Conservation (phyloP, 306 rosid genomes). For the Fragaria iinumae region DNA sequence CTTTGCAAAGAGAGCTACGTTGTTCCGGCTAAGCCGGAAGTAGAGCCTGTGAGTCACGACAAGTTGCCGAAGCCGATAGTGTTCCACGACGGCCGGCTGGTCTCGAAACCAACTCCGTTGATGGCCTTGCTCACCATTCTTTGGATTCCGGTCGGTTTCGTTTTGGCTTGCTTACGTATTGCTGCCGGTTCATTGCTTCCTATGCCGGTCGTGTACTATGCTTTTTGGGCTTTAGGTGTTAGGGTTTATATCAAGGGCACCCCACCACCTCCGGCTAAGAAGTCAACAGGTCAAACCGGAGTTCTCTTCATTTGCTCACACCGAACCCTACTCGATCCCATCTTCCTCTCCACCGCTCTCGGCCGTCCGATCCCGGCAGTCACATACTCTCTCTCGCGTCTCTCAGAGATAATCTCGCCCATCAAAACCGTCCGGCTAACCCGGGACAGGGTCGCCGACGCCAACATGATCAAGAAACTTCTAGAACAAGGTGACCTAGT, state of each 20-base stretch:
- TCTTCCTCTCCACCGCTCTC: conserved; percentile 73
- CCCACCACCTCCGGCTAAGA: conserved; percentile 54
- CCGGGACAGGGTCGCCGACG: conserved; percentile 58
- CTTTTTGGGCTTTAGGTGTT: conserved; percentile 68
- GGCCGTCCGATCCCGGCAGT: conserved; percentile 78
- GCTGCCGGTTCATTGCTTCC: conserved; percentile 77
- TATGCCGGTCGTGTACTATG: conserved; percentile 56
- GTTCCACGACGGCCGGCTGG: conserved; percentile 82
- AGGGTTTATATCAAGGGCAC: conserved; percentile 60
- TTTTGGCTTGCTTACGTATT: conserved; percentile 61
- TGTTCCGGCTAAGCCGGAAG: conserved; percentile 41
- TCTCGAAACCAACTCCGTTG: conserved; percentile 62
- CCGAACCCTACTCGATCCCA: conserved; percentile 70
- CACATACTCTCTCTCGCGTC: conserved; percentile 74
- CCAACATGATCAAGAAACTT: conserved; percentile 61
- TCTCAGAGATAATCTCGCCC: conserved; percentile 71
- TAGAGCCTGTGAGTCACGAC: conserved; percentile 42
- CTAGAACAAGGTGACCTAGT: conserved; percentile 67
- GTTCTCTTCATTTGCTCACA: conserved; percentile 77
- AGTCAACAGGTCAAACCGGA: conserved; percentile 37
- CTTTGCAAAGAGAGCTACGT: conserved; percentile 71
- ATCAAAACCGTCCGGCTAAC: conserved; percentile 61
- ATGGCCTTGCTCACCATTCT: conserved; percentile 54
- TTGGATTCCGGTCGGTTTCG: conserved; percentile 75
- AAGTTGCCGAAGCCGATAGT: conserved; percentile 79